phyloP scores from a whole-genome alignment of 139 green algal genomes.

The Coelastrella sp. region DNA sequence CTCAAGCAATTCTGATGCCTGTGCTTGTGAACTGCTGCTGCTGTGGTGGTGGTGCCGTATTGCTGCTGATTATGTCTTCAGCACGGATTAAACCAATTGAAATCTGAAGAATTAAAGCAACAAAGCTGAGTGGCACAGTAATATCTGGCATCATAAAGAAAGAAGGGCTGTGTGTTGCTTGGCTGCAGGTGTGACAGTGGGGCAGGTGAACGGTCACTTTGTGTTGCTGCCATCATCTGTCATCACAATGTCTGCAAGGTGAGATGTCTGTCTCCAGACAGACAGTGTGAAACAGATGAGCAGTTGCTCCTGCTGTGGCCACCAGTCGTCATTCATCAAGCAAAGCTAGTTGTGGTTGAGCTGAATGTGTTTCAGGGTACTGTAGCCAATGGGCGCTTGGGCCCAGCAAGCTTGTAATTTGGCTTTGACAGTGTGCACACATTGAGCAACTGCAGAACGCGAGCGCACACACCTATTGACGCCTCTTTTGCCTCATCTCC shows the following conservation, averaged over 20 bases:
- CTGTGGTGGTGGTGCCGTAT: too few species aligned
- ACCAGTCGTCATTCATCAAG: background rate
- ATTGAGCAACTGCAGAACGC: background rate
- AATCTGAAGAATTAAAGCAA: background rate
- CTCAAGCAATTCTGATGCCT: background rate
- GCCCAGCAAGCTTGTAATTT: background rate
- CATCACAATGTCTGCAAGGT: constrained; percentile 76
- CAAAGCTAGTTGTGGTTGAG: background rate
- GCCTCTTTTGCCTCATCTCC: background rate
- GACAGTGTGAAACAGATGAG: background rate
- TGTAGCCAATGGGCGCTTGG: too few species aligned
- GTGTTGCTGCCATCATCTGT: constrained; percentile 81
- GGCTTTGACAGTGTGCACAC: background rate
- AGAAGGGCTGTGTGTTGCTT: background rate
- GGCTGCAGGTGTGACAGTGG: constrained; percentile 51
- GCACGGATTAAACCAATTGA: background rate
- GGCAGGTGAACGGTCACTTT: constrained; percentile 90
- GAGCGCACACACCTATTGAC: background rate
- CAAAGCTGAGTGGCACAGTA: background rate
- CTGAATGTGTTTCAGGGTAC: too few species aligned
- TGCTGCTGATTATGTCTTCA: too few species aligned
- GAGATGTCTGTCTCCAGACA: background rate
- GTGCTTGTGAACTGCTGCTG: too few species aligned
- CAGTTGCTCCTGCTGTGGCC: background rate
- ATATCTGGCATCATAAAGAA: background rate